A percentile compares a stretch with the other conserved stretches of the same genome.
Evolutionary conservation across 805 yeast genomes (phyloP).

Genomic region (Saccharomycopsis sp.): DNA sequence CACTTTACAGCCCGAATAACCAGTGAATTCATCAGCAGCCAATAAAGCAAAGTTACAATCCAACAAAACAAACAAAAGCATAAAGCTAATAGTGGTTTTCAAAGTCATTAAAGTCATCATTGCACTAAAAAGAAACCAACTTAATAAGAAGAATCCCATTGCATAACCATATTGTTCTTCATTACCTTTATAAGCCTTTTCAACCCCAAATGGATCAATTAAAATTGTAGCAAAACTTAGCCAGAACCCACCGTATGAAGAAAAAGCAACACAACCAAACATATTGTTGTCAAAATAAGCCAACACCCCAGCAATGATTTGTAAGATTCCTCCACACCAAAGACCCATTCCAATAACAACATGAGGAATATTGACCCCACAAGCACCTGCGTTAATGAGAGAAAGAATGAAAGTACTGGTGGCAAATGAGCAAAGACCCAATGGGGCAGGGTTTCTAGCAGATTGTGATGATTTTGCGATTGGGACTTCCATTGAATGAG

Average conservation of each 20-base stretch:
- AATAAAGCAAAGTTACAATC: constrained; percentile 46
- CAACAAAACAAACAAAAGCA: constrained; percentile 42
- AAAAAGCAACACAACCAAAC: constrained; percentile 55
- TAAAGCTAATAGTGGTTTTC: constrained; percentile 57
- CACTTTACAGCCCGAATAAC: constrained; percentile 25
- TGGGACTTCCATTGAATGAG: too few species aligned
- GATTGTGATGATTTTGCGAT: constrained; percentile 44
- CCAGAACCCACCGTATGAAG: constrained; percentile 66
- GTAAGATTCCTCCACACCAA: constrained; percentile 55
- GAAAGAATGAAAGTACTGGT: constrained; percentile 52
- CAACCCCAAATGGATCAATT: constrained; percentile 50
- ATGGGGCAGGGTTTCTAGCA: constrained; percentile 52
- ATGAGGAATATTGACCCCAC: constrained; percentile 40
- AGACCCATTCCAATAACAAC: constrained; percentile 47
- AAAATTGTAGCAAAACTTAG: constrained; percentile 49
- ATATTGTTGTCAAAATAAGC: constrained; percentile 53
- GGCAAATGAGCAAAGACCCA: constrained; percentile 54
- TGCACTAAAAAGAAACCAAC: constrained; percentile 50
- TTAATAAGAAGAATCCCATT: constrained; percentile 47
- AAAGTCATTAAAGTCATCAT: constrained; percentile 43
- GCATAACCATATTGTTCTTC: constrained; percentile 36
- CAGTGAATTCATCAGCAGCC: constrained; percentile 40
- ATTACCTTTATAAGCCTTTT: constrained; percentile 34
- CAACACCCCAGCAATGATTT: constrained; percentile 57
- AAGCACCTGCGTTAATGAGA: constrained; percentile 43